Conservation (phyloP, 2,329 filamentous ascomycete genomes). For the Fusarium sp. region DNA sequence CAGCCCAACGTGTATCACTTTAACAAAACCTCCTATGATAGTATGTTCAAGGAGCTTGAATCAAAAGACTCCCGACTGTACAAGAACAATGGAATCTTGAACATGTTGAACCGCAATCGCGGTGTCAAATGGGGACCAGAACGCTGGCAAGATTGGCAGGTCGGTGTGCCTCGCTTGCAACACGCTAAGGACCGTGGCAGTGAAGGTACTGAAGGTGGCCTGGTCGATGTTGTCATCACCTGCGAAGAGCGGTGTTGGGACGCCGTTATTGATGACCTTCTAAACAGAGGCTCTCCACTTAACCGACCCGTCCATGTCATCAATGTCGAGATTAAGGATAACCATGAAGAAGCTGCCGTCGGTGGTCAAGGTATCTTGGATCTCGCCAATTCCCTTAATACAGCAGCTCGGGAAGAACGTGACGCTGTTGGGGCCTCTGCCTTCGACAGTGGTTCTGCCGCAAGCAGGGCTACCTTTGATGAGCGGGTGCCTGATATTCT, state of each 20-base stretch:
- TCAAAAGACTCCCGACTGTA: slow-evolving; percentile 90
- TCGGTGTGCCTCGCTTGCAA: slow-evolving; percentile 86
- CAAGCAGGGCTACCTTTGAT: slow-evolving; percentile 84
- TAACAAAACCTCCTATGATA: slow-evolving; percentile 95
- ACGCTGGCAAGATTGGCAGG: slow-evolving; percentile 97
- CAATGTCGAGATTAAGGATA: slow-evolving; percentile 98
- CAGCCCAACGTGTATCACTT: slow-evolving; percentile 99
- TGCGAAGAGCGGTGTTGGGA: slow-evolving; percentile 99
- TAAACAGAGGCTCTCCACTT: slow-evolving; percentile 86
- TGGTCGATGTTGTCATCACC: slow-evolving; percentile 95
- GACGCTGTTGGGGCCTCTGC: slow-evolving; percentile 72
- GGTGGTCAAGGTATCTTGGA: slow-evolving; percentile 94
- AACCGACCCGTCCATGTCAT: slow-evolving; percentile 97
- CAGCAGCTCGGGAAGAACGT: slow-evolving; percentile 83
- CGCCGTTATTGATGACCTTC: slow-evolving; percentile 93
- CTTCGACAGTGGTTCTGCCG: slow-evolving; percentile 79
- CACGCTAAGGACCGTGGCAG: slow-evolving; percentile 83
- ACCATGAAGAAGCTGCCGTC: slow-evolving; percentile 94
- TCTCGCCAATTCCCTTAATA: slow-evolving; percentile 87
- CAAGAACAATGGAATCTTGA: slow-evolving; percentile 90
- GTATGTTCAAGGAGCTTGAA: slow-evolving; percentile 93
- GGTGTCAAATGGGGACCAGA: slow-evolving; percentile 96
- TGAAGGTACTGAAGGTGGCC: slow-evolving; percentile 85
- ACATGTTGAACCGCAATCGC: slow-evolving; percentile 95
- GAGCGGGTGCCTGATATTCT: slow-evolving; percentile 93